Conservation (phyloP, 306 rosid species). For the Carpinus viminea region DNA sequence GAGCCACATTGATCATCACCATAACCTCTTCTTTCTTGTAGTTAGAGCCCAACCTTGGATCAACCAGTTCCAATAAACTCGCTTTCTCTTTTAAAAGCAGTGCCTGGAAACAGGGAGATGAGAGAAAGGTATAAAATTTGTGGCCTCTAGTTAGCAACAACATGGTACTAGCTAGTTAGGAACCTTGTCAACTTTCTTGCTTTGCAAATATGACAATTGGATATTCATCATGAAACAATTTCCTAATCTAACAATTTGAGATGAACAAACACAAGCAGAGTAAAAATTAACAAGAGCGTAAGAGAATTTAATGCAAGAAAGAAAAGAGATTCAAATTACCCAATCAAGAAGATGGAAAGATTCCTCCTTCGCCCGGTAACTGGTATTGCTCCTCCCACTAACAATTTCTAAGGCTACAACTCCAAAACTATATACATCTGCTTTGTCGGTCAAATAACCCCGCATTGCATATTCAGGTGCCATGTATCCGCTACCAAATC, state of each 20-base stretch:
- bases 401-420: conserved; percentile 28
- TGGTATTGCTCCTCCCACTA: conserved; percentile 29
- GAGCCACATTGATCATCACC: too few relatives aligned
- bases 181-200: too few relatives aligned
- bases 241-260: background rate
- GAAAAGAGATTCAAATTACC: conserved; percentile 24
- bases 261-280: background rate
- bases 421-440: conserved; percentile 39
- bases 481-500: conserved; percentile 34
- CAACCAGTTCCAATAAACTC: conserved; percentile 38
- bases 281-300: background rate
- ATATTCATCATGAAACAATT: background rate
- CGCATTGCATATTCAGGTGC: conserved; percentile 37
- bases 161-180: too few relatives aligned
- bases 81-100: conserved; percentile 20
- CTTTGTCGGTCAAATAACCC: conserved; percentile 36
- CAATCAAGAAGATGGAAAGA: conserved; percentile 33
- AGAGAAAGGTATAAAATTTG: background rate
- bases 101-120: conserved; percentile 29
- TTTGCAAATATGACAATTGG: background rate
- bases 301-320: background rate
- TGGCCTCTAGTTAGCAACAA: too few relatives aligned
- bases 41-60: conserved; percentile 35
- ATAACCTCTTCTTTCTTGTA: conserved; percentile 31
- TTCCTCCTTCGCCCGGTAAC: conserved; percentile 1